phyloP scores from a whole-genome alignment of 345 rosid species.

The rapeseed (Brassica napus) region DNA sequence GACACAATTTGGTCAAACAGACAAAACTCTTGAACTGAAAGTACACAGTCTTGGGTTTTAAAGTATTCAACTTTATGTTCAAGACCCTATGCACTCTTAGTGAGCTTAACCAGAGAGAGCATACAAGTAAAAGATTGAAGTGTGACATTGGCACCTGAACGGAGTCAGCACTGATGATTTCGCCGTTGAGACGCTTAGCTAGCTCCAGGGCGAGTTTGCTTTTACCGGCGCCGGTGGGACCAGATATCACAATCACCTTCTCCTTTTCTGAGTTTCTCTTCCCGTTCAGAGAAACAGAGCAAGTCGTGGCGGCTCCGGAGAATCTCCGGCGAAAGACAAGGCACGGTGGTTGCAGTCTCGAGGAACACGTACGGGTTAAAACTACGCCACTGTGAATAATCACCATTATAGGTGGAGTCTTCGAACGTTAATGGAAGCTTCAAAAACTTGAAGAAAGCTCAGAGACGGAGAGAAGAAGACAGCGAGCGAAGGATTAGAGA shows the following conservation, averaged over 20 bases:
- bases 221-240: constrained; percentile 94
- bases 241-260: constrained; percentile 84
- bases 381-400: constrained; percentile 42
- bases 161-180: constrained; percentile 97
- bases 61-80: background rate
- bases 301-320: constrained; percentile 35
- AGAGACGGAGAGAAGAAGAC: background rate
- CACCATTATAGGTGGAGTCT: constrained; percentile 39
- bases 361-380: constrained; percentile 48
- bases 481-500: constrained; percentile 18
- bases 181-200: constrained; percentile 84
- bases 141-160: constrained; percentile 61
- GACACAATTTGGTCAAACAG: constrained; percentile 6
- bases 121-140: background rate
- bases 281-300: constrained; percentile 35
- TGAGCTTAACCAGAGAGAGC: background rate
- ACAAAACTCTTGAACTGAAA: background rate
- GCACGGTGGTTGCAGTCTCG: constrained; percentile 41
- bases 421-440: background rate
- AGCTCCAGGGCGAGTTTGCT: constrained; percentile 83
- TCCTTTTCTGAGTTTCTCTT: constrained; percentile 39
- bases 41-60: background rate
- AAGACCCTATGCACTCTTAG: background rate
- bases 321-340: constrained; percentile 41
- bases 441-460: constrained; percentile 7